Percentiles rank a stretch among this genome's conserved stretches.
phyloP scores from a whole-genome alignment of 768 basidiomycete species.

The Rhizopogon vinicolor region DNA sequence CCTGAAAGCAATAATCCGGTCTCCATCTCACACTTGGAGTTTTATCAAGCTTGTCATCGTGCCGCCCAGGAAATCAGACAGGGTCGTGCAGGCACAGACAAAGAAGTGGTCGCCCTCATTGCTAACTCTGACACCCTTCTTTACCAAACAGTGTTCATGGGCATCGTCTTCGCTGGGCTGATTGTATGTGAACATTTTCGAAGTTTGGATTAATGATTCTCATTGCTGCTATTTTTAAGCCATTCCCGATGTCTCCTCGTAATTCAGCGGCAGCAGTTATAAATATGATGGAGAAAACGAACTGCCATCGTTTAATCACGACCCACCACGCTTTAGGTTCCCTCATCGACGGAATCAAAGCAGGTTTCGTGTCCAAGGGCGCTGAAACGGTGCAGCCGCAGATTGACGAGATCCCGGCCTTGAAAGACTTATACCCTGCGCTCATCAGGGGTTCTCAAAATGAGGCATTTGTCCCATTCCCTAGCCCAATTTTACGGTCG shows the following conservation, averaged over 20 bases:
- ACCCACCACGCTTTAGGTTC: conserved; percentile 24
- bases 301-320: conserved; percentile 34
- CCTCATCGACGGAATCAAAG: conserved; percentile 25
- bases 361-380: conserved; percentile 8
- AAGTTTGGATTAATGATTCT: neutral
- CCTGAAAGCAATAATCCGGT: conserved; percentile 11
- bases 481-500: conserved; percentile 1
- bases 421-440: conserved; percentile 8
- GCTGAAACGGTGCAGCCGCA: neutral
- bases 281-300: conserved; percentile 31
- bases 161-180: conserved; percentile 32
- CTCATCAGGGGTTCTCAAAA: neutral
- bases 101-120: conserved; percentile 32
- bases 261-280: conserved; percentile 31
- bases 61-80: conserved; percentile 36
- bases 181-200: conserved; percentile 20
- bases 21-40: conserved; percentile 36
- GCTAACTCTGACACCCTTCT: conserved; percentile 35
- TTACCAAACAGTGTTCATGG: conserved; percentile 38
- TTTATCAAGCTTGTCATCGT: conserved; percentile 40
- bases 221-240: conserved; percentile 15
- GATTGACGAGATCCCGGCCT: conserved; percentile 11
- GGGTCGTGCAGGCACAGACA: conserved; percentile 22
- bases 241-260: conserved; percentile 34
- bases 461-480: conserved; percentile 9